Base-by-base conservation (phyloP, 164 flowering plant species). In the Tinospora cordifolia region DNA sequence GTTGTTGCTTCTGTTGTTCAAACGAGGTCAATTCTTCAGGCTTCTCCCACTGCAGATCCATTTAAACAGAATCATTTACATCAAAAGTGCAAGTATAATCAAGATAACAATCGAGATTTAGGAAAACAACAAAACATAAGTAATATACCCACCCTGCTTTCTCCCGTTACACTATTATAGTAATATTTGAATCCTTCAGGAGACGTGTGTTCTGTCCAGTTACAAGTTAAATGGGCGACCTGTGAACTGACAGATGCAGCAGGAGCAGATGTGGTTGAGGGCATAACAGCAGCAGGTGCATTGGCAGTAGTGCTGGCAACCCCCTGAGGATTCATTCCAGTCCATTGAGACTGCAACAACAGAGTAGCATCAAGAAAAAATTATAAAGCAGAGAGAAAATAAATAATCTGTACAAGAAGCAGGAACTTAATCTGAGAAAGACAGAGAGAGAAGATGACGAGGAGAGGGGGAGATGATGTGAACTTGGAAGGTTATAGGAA, bases 161-260 rank as follows among this genome's bases (percentile, higher is more conserved):
- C 96, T 75, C 84, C 81, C 60, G 97, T 92, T 65, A 80, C 27
- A 74, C 85, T 81, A 70, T 92, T 92, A 74, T 90, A 88, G 68
- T 90, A 94, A 72, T 94, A 94, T 69, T 92, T 92, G 78, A 78
- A 88, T 58, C 98, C 98, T 77, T 90, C 99, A 21, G 99, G 99
- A 6, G 98, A 90, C 3, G 88, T 86, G 79, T 95, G 99, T 79
- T 95, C 98, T 14, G 98, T 89, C 99, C 99, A 95, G 74, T 75
- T 85, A 79, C 93, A 87, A 75, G 83, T 84, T 58, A 73, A 74
- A 65, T 84, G 78, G 70, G 82, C 73, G n/a, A 54, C 25, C 74
- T 75, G 84, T 2, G 76, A 39, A 57, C 40, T 70, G 54, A 65
- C 74, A 66, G 87, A 73, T 34, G 60, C 75, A 62, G 75, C 75